Evolutionary conservation across 345 rosid species (phyloP), one percentile per base, ranked within the genome.

Genomic region (Eucalyptus curtisii): DNA sequence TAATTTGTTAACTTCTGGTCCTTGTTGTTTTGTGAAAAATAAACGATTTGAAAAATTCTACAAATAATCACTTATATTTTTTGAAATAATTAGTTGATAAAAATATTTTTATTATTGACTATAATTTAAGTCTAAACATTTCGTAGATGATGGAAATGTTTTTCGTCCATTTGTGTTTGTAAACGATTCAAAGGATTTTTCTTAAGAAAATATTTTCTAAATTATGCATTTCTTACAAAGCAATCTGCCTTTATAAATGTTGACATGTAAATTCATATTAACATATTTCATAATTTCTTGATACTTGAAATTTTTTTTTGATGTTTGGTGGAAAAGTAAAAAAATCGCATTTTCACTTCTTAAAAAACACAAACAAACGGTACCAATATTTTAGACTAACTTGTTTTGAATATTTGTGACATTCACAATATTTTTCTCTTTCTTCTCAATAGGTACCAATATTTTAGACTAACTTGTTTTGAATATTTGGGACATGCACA

Each of bases 151-250:
- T 64, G 25, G 11, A 68, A 16, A 68, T 37, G 33, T 9, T 33
- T 33, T 68, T 33, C 25, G 12, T 33, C 13, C 4, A 68, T 68
- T 68, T 9, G 20, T 17, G 11, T 33, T 33, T 10, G 4, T 71
- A 10, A 5, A 19, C 2, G 1, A 71, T 71, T 33, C 0, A 1
- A 5, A 3, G 2, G 7, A 71, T 33, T 19, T 19, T 31, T 71
- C 6, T 71, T 17, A 3, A 19, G 13, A 71, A 66, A 16, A 8
- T 68, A 4, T 68, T 7, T 68, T 15, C 3, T 8, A 33, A 33
- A 68, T 33, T 10, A 68, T 8, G 17, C 25, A 33, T 33, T 68
- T 68, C 33, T 7, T 13, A 24, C 15, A 6, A 76, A 76, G 42
- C 14, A 76, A 20, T 10, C 4, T 42, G 24, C 5, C 5, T 52